A percentile compares a stretch with the other conserved stretches of the same genome.
Evolutionary conservation across 768 basidiomycete genomes (phyloP).

Genomic region (Omphalotus guepiniiformis): DNA sequence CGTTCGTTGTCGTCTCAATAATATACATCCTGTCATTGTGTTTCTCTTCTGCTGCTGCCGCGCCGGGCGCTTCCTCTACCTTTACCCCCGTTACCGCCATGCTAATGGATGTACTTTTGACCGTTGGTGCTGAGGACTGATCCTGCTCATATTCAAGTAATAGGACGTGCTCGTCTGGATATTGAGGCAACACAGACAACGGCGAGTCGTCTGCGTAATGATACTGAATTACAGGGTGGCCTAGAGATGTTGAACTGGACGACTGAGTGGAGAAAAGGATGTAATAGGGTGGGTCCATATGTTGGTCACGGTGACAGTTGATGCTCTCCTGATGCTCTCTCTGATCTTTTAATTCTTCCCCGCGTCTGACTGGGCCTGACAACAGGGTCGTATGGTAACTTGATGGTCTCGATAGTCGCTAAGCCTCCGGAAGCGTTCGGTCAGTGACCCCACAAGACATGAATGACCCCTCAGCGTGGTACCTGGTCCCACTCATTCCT

Average conservation of each 20-base stretch:
- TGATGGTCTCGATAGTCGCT: background rate
- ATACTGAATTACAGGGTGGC: slow-evolving; percentile 75
- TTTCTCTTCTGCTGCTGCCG: slow-evolving; percentile 45
- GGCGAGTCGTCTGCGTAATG: slow-evolving; percentile 80
- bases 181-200: slow-evolving; percentile 54
- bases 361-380: background rate
- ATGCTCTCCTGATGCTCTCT: background rate
- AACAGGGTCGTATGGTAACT: slow-evolving; percentile 8
- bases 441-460: no score
- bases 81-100: slow-evolving; percentile 54
- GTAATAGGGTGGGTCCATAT: slow-evolving; percentile 48
- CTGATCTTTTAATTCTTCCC: background rate
- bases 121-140: slow-evolving; percentile 32
- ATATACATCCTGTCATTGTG: slow-evolving; percentile 73
- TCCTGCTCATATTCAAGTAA: slow-evolving; percentile 66
- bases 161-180: slow-evolving; percentile 65
- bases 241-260: slow-evolving; percentile 42
- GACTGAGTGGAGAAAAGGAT: slow-evolving; percentile 53
- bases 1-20: slow-evolving; percentile 53
- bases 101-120: slow-evolving; percentile 46
- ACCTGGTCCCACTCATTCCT: background rate
- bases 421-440: no score
- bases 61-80: slow-evolving; percentile 71
- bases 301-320: background rate
- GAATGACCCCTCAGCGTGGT: no score